These are phyloP conservation scores for Scalesia atractyloides DNA, from an alignment of 129 eudicot genomes.

Conservation along the genomic window DNA sequence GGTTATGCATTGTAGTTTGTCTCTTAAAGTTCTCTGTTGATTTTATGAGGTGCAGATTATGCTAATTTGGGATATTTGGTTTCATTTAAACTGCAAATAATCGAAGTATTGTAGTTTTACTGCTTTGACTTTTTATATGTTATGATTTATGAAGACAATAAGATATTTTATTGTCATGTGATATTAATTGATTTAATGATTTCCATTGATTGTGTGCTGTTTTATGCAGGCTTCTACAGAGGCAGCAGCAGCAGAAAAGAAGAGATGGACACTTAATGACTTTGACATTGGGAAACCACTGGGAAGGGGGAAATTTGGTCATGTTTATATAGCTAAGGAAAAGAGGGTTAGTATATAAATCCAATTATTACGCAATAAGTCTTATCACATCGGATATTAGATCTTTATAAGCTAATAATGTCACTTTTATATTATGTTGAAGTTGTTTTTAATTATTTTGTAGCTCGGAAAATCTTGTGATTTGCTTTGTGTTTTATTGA, in stretches of 20 bases:
- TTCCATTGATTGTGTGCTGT: background rate
- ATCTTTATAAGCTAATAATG: background rate
- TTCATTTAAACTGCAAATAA: background rate
- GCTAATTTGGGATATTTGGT: background rate
- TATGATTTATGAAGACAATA: background rate
- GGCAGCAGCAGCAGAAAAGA: conserved; percentile 53
- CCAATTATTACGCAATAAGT: no score
- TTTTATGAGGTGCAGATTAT: background rate
- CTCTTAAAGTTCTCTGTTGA: no score
- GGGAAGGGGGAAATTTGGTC: conserved; percentile 93
- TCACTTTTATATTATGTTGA: background rate
- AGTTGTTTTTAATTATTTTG: background rate
- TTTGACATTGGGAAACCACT: conserved; percentile 93
- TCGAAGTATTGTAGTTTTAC: background rate
- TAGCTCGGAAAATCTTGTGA: background rate
- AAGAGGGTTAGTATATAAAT: conserved; percentile 67
- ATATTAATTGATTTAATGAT: conserved; percentile 7
- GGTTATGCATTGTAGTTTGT: background rate
- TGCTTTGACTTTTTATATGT: background rate
- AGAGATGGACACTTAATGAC: conserved; percentile 83
- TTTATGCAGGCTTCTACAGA: conserved; percentile 53
- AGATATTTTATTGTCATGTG: background rate
- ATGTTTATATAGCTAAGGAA: conserved; percentile 91
- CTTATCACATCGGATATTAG: no score
- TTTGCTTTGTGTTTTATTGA: background rate